Evolutionary conservation across 164 flowering plant species (phyloP).

Genomic region (Tinospora cordifolia): DNA sequence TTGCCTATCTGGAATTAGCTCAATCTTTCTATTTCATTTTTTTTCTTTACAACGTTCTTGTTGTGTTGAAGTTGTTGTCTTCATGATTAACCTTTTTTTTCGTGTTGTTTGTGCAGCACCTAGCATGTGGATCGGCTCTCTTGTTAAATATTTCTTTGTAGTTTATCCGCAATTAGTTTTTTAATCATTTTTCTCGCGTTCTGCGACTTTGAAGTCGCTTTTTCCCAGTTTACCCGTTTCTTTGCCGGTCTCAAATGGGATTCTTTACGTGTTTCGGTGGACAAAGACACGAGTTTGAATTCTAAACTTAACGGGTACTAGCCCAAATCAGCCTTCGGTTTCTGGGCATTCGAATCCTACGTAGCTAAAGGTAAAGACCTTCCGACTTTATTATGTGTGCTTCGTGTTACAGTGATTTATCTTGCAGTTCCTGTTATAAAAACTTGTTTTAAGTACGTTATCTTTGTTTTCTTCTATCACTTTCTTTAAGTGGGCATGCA

Average conservation of each 20-base stretch:
- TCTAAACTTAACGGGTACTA: not conserved
- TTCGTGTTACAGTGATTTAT: not conserved
- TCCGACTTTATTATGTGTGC: not conserved
- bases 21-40: not conserved
- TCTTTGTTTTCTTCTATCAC: not conserved
- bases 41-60: not conserved
- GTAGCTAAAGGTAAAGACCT: not conserved
- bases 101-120: not conserved
- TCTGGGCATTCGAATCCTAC: constrained; percentile 3
- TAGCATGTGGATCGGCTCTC: not conserved
- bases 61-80: not conserved
- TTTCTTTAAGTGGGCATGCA: constrained; percentile 7
- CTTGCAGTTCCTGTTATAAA: not conserved
- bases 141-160: constrained; percentile 1
- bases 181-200: not conserved
- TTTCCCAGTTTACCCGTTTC: constrained; percentile 26
- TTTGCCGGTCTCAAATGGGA: constrained; percentile 15
- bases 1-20: not conserved
- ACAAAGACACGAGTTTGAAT: not conserved
- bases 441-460: not conserved
- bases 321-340: not conserved
- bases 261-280: constrained; percentile 12
- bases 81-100: not conserved
- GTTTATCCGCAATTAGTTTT: constrained; percentile 9
- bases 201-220: constrained; percentile 17